phyloP scores from a whole-genome alignment of 2,329 filamentous ascomycete genomes.

The Beauveria sp. region DNA sequence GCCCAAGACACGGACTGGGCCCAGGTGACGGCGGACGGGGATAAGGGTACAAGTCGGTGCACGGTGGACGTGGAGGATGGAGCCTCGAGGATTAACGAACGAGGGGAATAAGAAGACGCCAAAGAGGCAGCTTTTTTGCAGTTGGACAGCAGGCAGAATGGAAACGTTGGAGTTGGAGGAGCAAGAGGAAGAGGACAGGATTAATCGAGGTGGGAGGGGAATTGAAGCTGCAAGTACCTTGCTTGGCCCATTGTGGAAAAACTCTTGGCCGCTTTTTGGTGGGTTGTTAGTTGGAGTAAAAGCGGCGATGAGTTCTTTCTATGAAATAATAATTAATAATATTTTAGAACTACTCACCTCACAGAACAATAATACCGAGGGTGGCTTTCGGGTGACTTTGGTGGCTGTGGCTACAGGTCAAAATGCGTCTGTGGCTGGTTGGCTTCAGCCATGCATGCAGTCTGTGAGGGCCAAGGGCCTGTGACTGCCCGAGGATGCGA shows the following conservation, averaged over 20 bases:
- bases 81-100: neutral
- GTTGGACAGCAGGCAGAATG: neutral
- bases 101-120: neutral
- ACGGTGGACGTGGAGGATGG: neutral
- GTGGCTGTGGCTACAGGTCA: too few species aligned
- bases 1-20: constrained; percentile 1
- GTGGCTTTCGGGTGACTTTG: neutral
- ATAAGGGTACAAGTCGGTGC: neutral
- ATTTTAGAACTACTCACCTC: too few species aligned
- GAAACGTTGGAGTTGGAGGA: neutral
- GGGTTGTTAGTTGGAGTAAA: too few species aligned
- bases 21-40: constrained; percentile 1
- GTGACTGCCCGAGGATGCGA: neutral
- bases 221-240: neutral
- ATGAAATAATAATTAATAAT: too few species aligned
- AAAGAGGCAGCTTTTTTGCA: neutral
- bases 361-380: too few species aligned
- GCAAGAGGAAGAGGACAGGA: neutral
- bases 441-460: constrained; percentile 3
- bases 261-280: too few species aligned
- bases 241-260: neutral
- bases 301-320: too few species aligned
- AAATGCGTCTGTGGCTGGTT: neutral
- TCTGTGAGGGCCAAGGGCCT: neutral
- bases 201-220: neutral